Base-by-base conservation (phyloP, 139 green algal genomes). In the Chlamydomonas schloesseri region DNA sequence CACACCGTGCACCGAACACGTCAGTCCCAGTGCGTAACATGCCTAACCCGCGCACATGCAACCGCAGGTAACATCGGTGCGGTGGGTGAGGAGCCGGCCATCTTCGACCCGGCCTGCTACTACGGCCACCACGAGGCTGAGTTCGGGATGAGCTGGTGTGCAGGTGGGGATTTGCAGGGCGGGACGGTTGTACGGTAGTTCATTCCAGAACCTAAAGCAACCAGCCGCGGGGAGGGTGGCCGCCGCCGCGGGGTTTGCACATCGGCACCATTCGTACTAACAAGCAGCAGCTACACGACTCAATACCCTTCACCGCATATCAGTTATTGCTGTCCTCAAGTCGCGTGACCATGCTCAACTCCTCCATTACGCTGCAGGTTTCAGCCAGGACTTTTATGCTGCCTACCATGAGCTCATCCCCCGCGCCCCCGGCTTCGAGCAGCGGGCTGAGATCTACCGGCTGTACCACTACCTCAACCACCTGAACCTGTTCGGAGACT, bases 401-500 rank as follows among this genome's bases (percentile, higher is more conserved):
- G 88, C 82, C 18, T 90, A 92, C 71, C 64, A 88, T 46, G 82
- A 77, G 55, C 36, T 90, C 34, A 88, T 89, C 57, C 87, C 89
- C 0, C 57, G 57, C 0, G 71, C 83, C 3, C 83, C 72, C 18
- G 87, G 87, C 21, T 87, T 68, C 62, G 96, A 98, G 62, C 91
- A 96, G 31, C 87, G 97, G 94, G 70, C 87, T 14, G 65, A 97
- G 65, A 84, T 99, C 29, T 99, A 99, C 88, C 77, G 87, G 55
- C 89, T 99, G 50, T 99, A 99, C 89, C 97, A 99, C 87, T 97
- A 97, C 78, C 91, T 98, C 34, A 99, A 99, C 87, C 97, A 99
- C 88, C 97, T 96, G 79, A 97, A 97, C 86, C 89, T 99, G 11
- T 99, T 98, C 82, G 96, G 96, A 4, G 87, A 87, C 14, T 36